These are phyloP conservation scores for Apiotrichum laibachii DNA, from an alignment of 1,284 basidiomycete genomes.

Conservation along the genomic window DNA sequence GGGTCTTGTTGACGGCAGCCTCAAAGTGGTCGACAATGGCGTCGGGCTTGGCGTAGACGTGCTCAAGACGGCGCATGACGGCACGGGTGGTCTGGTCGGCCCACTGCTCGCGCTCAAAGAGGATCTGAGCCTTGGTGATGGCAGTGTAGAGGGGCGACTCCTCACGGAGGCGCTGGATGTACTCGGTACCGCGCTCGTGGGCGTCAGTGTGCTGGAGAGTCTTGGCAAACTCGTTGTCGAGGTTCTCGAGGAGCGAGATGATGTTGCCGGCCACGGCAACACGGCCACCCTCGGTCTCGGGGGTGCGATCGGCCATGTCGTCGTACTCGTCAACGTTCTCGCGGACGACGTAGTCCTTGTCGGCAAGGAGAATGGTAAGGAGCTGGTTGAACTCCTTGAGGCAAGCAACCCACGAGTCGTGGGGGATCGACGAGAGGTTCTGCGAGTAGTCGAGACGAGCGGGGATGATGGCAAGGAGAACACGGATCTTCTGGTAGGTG, in stretches of 20 bases:
- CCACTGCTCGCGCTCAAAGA: constrained; percentile 78
- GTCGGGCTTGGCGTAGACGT: constrained; percentile 98
- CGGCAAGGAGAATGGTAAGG: constrained; percentile 66
- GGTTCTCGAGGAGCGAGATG: constrained; percentile 89
- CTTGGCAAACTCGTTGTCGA: constrained; percentile 98
- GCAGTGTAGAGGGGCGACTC: constrained; percentile 92
- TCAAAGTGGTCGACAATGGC: constrained; percentile 90
- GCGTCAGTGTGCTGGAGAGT: constrained; percentile 98
- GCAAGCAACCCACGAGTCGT: constrained; percentile 85
- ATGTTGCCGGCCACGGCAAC: constrained; percentile 76
- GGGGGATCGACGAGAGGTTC: constrained; percentile 72
- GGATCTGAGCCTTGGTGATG: constrained; percentile 84
- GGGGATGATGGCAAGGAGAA: constrained; percentile 88
- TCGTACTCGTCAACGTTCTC: constrained; percentile 92
- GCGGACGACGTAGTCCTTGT: constrained; percentile 71
- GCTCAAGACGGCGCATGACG: constrained; percentile 92
- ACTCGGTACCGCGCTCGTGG: constrained; percentile 82
- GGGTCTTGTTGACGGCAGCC: constrained; percentile 54
- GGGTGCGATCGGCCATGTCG: constrained; percentile 79
- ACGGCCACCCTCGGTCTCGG: constrained; percentile 53
- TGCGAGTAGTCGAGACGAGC: constrained; percentile 86
- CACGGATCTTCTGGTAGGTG: constrained; percentile 92
- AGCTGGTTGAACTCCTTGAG: constrained; percentile 86
- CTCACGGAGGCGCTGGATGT: constrained; percentile 91
- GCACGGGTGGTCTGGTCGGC: constrained; percentile 79